Conservation (phyloP, 2,329 filamentous ascomycete species). For the Pseudovirgaria hyperparasitica region DNA sequence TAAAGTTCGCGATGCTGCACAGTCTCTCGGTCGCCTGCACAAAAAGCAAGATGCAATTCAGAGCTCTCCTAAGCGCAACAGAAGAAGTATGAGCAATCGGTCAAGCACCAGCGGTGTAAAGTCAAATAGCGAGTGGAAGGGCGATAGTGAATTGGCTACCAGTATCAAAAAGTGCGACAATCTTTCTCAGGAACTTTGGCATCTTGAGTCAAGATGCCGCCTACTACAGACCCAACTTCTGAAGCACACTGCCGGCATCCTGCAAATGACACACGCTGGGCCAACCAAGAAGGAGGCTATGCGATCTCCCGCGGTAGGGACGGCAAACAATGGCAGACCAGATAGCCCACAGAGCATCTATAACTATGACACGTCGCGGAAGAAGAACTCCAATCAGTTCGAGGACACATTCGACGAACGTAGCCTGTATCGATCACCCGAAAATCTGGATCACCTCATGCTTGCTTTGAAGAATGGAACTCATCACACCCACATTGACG, state of each 20-base stretch:
- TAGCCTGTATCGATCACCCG: conserved; percentile 57
- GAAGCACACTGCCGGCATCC: conserved; percentile 81
- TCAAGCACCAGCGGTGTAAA: conserved; percentile 28
- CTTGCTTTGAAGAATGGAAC: conserved; percentile 23
- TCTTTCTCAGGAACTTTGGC: conserved; percentile 66
- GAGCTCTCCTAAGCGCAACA: conserved; percentile 24
- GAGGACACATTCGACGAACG: conserved; percentile 63
- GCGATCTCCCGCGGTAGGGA: no score
- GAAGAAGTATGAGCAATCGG: conserved; percentile 38
- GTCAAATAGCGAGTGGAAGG: conserved; percentile 32
- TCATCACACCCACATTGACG: conserved; percentile 11
- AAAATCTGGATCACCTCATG: conserved; percentile 44
- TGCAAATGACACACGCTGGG: conserved; percentile 78
- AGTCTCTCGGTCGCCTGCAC: conserved; percentile 73
- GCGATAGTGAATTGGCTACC: conserved; percentile 60
- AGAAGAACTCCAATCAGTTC: conserved; percentile 37
- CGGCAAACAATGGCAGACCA: conserved; percentile 39
- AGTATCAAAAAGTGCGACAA: conserved; percentile 78
- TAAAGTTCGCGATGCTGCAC: conserved; percentile 87
- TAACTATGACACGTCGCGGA: conserved; percentile 45
- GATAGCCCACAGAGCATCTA: conserved; percentile 68
- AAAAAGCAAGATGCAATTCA: conserved; percentile 34
- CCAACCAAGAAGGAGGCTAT: conserved; percentile 52
- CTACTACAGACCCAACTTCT: conserved; percentile 65
- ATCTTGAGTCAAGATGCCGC: conserved; percentile 61